Evolutionary conservation across 192 early-diverging fungal species (phyloP).

Genomic region (Martensiomyces pterosporus): DNA sequence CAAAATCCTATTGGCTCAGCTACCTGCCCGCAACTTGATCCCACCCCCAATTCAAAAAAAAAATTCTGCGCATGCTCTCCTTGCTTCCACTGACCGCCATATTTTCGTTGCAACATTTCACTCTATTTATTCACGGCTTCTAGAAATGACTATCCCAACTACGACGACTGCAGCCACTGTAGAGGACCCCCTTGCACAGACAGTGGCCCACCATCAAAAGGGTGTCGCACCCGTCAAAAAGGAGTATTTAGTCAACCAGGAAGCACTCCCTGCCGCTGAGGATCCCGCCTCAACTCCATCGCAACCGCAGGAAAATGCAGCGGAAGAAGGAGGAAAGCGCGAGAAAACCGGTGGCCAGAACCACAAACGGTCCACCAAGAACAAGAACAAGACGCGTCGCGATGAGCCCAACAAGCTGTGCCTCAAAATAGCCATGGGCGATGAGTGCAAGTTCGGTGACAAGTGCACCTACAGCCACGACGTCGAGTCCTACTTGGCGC

Average conservation of each 20-base stretch:
- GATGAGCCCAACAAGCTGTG: slow-evolving; percentile 47
- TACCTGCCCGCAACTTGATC: too few species aligned
- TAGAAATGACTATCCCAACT: too few species aligned
- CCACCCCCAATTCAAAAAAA: too few species aligned
- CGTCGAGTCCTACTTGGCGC: slow-evolving; percentile 60
- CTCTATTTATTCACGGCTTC: too few species aligned
- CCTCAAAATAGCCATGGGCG: slow-evolving; percentile 38
- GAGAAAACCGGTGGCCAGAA: slow-evolving; percentile 10
- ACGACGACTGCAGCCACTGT: too few species aligned
- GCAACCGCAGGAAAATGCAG: background rate
- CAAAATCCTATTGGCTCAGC: too few species aligned
- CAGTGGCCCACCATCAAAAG: background rate
- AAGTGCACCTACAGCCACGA: slow-evolving; percentile 81
- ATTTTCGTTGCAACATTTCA: too few species aligned
- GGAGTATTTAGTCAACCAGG: slow-evolving; percentile 19
- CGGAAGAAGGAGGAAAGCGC: background rate
- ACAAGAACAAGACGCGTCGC: slow-evolving; percentile 9
- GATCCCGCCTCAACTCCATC: too few species aligned
- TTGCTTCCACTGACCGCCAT: too few species aligned
- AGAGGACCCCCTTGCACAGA: slow-evolving; percentile 3
- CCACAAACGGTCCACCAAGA: slow-evolving; percentile 11
- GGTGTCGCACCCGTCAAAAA: slow-evolving; percentile 21
- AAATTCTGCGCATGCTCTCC: too few species aligned
- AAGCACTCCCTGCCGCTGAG: too few species aligned
- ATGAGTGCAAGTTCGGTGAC: slow-evolving; percentile 52